Base-by-base conservation (phyloP, 2,329 filamentous ascomycete species). In the Fusarium sp. region DNA sequence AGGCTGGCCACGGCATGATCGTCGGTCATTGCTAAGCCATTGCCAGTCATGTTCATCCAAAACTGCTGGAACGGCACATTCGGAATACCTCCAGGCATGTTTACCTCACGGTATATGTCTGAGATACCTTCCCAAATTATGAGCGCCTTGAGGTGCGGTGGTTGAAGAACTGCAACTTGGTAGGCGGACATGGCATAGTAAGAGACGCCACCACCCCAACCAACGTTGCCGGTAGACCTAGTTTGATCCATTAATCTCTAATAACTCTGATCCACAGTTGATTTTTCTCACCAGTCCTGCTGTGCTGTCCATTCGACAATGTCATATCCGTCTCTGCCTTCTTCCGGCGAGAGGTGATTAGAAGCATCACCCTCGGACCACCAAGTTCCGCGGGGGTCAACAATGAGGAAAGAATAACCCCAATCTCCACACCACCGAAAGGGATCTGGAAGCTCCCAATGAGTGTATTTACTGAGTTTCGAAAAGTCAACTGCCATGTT, bases 41-140 rank as follows among this genome's bases (percentile, higher is more conserved):
- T 63, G 9, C 54, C 59, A 9, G 59, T 58, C 48, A 63, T 31
- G n/a, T 63, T 53, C 59, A 63, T 63, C 54, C 54, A 63, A 17
- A 63, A 53, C 7, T 63, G 42, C 10, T 63, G 59, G n/a, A 63
- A 63, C 1, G 59, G 34, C 7, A 53, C 18, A 13, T 52, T 58
- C 10, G 59, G 59, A 18, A 63, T 63, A 5, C 59, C 59, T 6
- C 58, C 58, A 5, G 53, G 51, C 3, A 24, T 15, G 33, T 62
- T 62, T 20, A 54, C 51, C 31, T 61, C 58, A 6, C 58, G 58
- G 34, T 61, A 61, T 14, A 61, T 22, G 26, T 61, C 58, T 6
- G 43, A 48, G 28, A 61, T 55, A 5, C 58, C 58, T 45, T 61
- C 58, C 58, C 58, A 61, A n/a, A 49, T 48, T 17, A 54, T 49